Evolutionary conservation across 1,139 yeast genomes (phyloP), one percentile per base, ranked within the genome.

Genomic region (Lodderomyces beijingensis): DNA sequence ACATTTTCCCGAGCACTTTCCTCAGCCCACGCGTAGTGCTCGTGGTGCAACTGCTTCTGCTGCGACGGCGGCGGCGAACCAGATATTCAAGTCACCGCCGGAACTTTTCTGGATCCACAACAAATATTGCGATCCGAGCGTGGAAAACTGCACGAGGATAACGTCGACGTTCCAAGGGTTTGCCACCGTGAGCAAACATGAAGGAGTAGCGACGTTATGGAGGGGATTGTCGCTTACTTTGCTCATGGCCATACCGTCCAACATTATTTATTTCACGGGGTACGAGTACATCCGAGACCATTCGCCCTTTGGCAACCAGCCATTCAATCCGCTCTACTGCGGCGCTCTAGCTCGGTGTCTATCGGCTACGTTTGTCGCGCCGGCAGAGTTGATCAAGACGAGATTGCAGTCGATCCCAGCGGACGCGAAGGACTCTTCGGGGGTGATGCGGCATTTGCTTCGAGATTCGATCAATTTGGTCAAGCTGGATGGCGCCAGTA

Each of bases 241-340:
- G 18, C 43, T 87, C 15, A 93, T 91, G 95, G 87, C 96, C 0
- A 65, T 89, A 0, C 99, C 99, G 0, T 76, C 96, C 1, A 91
- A 89, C 49, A 85, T 91, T 37, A 91, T 91, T 5, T 93, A 91
- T 53, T 91, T 88, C 59, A 84, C 95, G 3, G 96, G 97, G 0
- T 91, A 91, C 53, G 99, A 91, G 47, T 74, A 82, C 40, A 63
- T 89, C 30, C 62, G 95, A 44, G 96, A 87, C 47, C 64, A 66
- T 18, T 80, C 91, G 1, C 89, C 91, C 0, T 49, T 86, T 13
- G 50, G 56, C 12, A 47, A 63, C 11, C 66, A 62, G 20, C 55
- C 64, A 21, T 38, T 84, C 14, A 88, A 86, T 44, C 96, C 98
- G 1, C 59, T 91, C 33, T 25, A 86, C 0, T 87, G 96, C 52